Conservation (phyloP, 2,329 filamentous ascomycete genomes). For the Coniochaeta prunicola region DNA sequence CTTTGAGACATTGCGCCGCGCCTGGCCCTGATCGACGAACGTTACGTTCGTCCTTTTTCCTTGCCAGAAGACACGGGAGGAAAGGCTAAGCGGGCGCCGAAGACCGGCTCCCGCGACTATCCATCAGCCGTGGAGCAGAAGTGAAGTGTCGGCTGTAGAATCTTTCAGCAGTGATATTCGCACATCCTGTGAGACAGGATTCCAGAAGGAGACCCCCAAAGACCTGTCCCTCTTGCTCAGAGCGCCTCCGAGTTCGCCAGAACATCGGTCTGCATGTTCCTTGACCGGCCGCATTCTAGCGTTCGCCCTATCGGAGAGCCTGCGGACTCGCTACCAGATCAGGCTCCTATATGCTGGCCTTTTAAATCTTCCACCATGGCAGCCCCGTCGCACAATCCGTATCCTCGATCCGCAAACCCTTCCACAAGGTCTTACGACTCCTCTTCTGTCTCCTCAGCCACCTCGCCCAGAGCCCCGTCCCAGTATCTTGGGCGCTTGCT, state of each 20-base stretch:
- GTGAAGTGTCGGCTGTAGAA: background rate
- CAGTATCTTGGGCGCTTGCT: conserved; percentile 47
- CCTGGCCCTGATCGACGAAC: conserved; percentile 13
- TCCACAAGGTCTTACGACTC: conserved; percentile 58
- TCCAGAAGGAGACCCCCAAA: background rate
- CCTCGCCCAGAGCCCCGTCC: conserved; percentile 48
- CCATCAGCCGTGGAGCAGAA: background rate
- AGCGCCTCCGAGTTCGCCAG: conserved; percentile 2
- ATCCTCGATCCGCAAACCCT: conserved; percentile 54
- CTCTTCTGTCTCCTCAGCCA: conserved; percentile 54
- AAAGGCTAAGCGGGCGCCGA: background rate
- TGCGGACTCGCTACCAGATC: conserved; percentile 27
- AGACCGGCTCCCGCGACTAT: background rate
- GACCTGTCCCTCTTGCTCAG: background rate
- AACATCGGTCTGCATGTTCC: conserved; percentile 27
- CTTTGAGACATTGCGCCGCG: conserved; percentile 10
- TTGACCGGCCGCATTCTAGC: conserved; percentile 28
- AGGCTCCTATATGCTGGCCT: conserved; percentile 23
- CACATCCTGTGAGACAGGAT: background rate
- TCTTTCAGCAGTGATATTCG: background rate
- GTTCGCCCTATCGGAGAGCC: conserved; percentile 28
- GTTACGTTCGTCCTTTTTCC: background rate
- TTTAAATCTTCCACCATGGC: conserved; percentile 39
- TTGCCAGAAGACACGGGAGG: background rate
- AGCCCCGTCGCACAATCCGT: conserved; percentile 48